Base-by-base conservation (phyloP, 345 rosid genomes). In the Brassica nigra region DNA sequence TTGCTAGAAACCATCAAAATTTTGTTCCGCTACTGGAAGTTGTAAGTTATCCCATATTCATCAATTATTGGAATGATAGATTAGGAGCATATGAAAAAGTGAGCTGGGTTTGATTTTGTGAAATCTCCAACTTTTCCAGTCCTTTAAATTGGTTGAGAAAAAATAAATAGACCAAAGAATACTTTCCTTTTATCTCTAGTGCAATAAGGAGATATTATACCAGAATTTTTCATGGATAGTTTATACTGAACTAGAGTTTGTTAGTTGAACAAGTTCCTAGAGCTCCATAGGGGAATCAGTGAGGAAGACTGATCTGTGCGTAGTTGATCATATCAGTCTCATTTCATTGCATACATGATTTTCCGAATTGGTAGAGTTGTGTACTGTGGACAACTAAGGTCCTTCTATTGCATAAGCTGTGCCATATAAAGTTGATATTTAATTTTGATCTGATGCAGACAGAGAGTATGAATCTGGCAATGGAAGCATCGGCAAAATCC, bases 401-500 rank as follows among this genome's bases (percentile, higher is more conserved):
- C 36, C 27, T 59, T 74, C 12, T 68, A 58, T 67, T 73, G 57
- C 68, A 55, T 47, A 68, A 68, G 14, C 42, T 34, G 30, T 18
- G 52, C 52, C 54, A 20, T 79, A 70, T 65, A 63, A 77, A 82
- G 62, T 73, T 76, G 54, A 79, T 47, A 71, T 58, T 18, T 47
- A 76, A 75, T 72, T 70, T 65, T 80, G 73, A 10, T 79, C 75
- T 82, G 29, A 31, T 90, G 83, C 92, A 94, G 96, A 86, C 88
- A 66, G 90, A 85, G 80, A 88, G 81, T 67, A 88, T 88, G 71
- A 72, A 61, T 30, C 83, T 70, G 71, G 93, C 93, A 8, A 77
- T 92, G 92, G 97, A 88, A 73, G 98, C 97, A 66, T 90, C 93
- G 65, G 86, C 81, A 74, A 94, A 90, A 78, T 87, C 86, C 68